Base-by-base conservation (phyloP, 1,284 basidiomycete species). In the Apiotrichum porosum region DNA sequence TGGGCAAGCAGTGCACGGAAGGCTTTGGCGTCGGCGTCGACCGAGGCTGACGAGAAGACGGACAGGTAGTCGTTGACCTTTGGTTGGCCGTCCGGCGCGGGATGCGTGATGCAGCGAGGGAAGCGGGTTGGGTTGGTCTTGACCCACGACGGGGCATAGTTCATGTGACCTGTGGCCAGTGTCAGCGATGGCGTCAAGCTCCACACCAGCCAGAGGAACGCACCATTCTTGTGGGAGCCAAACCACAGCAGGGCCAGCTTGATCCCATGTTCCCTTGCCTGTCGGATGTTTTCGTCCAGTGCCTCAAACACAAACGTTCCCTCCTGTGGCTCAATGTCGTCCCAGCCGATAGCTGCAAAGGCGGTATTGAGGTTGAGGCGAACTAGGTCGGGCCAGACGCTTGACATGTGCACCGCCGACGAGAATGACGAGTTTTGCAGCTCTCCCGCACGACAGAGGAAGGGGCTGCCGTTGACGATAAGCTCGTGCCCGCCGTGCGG, bases 161-260 rank as follows among this genome's bases (percentile, higher is more conserved):
- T 38, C 12, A 42, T 42, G 28, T 36, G 44, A 2, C 42, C 44
- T 45, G 33, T 28, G 19, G 40, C n/a, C n/a, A n/a, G n/a, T n/a
- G 18, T 17, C 17, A 33, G 21, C 22, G 8, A 34, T 17, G 12
- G 10, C 3, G 9, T 14, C 6, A 37, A 18, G 17, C 23, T 18
- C 33, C n/a, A n/a, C n/a, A n/a, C n/a, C n/a, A n/a, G n/a, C n/a
- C n/a, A n/a, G n/a, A n/a, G n/a, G n/a, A n/a, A 26, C 48, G 17
- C 37, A 51, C 48, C 48, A 39, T 53, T 52, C 42, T 57, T 57
- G 40, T 42, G 42, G 9, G 51, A 41, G 14, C 54, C 54, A 36
- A 57, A 57, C 54, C 54, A 57, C 12, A 57, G 38, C 3, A 57
- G 26, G 6, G 53, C 41, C 26, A 53, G 24, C 22, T 44, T 42